Percentiles rank a stretch among this genome's conserved stretches.
phyloP scores from a whole-genome alignment of 495 filamentous ascomycete genomes.

The Trichoderma parareesei region DNA sequence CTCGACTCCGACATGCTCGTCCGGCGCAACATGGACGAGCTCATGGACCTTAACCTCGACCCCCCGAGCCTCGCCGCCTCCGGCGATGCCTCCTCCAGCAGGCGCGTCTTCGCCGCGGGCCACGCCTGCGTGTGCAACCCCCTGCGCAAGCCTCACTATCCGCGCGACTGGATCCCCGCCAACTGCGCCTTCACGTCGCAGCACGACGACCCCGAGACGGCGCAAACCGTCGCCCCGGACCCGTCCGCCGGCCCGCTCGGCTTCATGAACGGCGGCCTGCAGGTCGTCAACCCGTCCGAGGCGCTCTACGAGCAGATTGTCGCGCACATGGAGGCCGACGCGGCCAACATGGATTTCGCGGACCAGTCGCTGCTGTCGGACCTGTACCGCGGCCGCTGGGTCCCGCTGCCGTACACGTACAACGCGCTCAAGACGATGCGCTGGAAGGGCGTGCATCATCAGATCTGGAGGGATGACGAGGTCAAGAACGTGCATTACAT shows the following conservation, averaged over 20 bases:
- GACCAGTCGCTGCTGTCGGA: slow-evolving; percentile 68
- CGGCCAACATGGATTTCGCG: slow-evolving; percentile 56
- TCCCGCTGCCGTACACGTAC: slow-evolving; percentile 66
- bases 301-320: slow-evolving; percentile 50
- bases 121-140: slow-evolving; percentile 84
- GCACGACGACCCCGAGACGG: slow-evolving; percentile 29
- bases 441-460: slow-evolving; percentile 55
- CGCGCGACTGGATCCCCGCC: slow-evolving; percentile 57
- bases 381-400: slow-evolving; percentile 60
- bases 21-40: slow-evolving; percentile 71
- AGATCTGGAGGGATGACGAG: slow-evolving; percentile 66
- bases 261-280: slow-evolving; percentile 66
- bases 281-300: slow-evolving; percentile 58
- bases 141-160: slow-evolving; percentile 65
- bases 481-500: slow-evolving; percentile 81
- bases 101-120: slow-evolving; percentile 60
- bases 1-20: slow-evolving; percentile 84
- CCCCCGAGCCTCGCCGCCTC: background rate
- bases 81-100: slow-evolving; percentile 9
- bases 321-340: slow-evolving; percentile 34
- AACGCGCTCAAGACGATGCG: slow-evolving; percentile 77
- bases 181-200: slow-evolving; percentile 73
- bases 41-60: slow-evolving; percentile 70
- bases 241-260: slow-evolving; percentile 52
- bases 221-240: slow-evolving; percentile 41